These are phyloP conservation scores for Gaeumannomyces sp. DNA, from an alignment of 2,329 filamentous ascomycete genomes.

Conservation along the genomic window DNA sequence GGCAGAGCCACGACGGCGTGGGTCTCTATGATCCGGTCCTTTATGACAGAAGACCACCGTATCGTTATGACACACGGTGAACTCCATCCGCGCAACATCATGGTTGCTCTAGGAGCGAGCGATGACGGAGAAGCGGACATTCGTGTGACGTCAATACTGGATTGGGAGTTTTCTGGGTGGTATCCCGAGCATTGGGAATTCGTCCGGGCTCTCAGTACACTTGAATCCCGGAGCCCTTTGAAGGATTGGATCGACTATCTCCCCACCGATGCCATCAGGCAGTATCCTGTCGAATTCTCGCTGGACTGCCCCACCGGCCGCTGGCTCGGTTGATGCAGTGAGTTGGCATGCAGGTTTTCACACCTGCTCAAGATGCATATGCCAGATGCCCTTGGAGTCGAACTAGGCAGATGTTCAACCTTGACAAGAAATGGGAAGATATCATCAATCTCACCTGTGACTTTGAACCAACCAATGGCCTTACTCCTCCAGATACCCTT, in stretches of 20 bases:
- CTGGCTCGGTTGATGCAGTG: background rate
- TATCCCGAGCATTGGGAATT: background rate
- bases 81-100: conserved; percentile 2
- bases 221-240: background rate
- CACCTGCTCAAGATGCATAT: no score
- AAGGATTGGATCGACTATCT: background rate
- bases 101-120: background rate
- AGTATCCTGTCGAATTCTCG: background rate
- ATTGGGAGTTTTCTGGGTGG: background rate
- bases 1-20: background rate
- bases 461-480: conserved; percentile 14
- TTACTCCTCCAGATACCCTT: conserved; percentile 11
- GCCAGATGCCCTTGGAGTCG: no score
- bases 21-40: background rate
- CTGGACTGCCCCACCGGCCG: background rate
- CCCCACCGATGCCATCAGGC: background rate
- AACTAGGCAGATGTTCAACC: no score
- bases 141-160: background rate
- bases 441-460: conserved; percentile 13
- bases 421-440: no score
- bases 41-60: background rate
- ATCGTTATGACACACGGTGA: background rate
- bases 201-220: background rate
- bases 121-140: background rate
- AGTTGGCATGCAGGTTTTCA: no score